Base-by-base conservation (phyloP, 768 basidiomycete genomes). In the Leccinum subgranulosum region DNA sequence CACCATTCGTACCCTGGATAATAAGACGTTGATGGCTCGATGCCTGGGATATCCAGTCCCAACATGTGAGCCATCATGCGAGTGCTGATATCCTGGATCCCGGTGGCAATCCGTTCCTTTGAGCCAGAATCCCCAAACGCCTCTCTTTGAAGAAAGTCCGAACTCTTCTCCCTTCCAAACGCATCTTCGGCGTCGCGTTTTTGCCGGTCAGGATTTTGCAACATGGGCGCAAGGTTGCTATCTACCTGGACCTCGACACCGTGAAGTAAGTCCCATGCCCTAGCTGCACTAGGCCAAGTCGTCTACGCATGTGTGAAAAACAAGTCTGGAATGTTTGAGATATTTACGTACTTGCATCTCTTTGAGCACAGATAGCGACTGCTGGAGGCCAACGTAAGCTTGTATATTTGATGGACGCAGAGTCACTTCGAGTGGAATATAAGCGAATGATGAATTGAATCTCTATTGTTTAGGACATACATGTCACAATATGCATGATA, bases 401-500 rank as follows among this genome's bases (percentile, higher is more conserved):
- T 90, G 87, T 3, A 87, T 76, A 65, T 86, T 85, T 41, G 82
- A 80, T 19, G 90, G 86, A n/a, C 83, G 81, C 55, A 89, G 74
- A 7, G 83, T 85, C 68, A 92, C 90, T 92, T 62, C 6, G 51
- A 55, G 36, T 46, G 57, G 48, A 65, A 54, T 59, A 53, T 64
- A n/a, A 59, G 60, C 27, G 21, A 52, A 28, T 19, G 19, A 54
- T 53, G 52, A 29, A 33, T 28, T 53, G 33, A 33, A 31, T 52
- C 49, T 6, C 7, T 49, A 27, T 23, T 19, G 52, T 58, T 31
- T 8, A 33, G 45, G 52, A 72, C 85, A 60, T 70, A 89, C 90
- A 66, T 17, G 87, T 88, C 62, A 88, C 74, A 45, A 90, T 81
- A 65, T 92, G 88, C 88, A 90, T 89, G 63, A 91, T 87, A 28